Conservation (phyloP, 2,329 filamentous ascomycete species). For the Fonsecaea nubica region DNA sequence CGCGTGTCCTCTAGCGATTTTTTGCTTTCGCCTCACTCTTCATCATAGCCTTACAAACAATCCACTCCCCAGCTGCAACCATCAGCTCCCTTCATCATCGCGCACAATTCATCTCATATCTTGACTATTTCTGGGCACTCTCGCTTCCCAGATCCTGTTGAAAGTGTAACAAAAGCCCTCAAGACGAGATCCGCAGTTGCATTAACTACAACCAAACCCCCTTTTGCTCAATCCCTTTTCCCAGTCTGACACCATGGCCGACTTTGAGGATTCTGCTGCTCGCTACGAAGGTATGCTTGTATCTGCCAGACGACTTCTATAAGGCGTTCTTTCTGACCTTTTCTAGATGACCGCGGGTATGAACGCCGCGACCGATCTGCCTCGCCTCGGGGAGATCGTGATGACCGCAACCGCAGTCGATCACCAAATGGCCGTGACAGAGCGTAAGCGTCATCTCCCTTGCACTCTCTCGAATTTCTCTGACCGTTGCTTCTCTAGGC, state of each 20-base stretch:
- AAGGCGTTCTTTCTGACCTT: constrained; percentile 28
- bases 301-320: not conserved
- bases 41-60: constrained; percentile 36
- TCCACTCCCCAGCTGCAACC: constrained; percentile 12
- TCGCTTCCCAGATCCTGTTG: not conserved
- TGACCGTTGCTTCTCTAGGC: constrained; percentile 44
- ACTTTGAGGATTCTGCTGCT: constrained; percentile 71
- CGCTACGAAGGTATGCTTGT: constrained; percentile 67
- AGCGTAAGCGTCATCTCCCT: constrained; percentile 50
- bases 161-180: not conserved
- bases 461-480: constrained; percentile 22
- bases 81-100: constrained; percentile 18
- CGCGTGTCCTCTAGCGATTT: constrained; percentile 23
- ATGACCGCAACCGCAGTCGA: constrained; percentile 67
- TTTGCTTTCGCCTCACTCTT: constrained; percentile 36
- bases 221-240: constrained; percentile 6
- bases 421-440: constrained; percentile 67
- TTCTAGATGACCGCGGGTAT: constrained; percentile 66
- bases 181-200: not conserved
- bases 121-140: not conserved
- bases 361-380: constrained; percentile 71
- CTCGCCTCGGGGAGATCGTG: constrained; percentile 66
- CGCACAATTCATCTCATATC: not conserved
- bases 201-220: not conserved
- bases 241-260: constrained; percentile 50